Base-by-base conservation (phyloP, 1,284 basidiomycete genomes). In the Ustilago lituana region DNA sequence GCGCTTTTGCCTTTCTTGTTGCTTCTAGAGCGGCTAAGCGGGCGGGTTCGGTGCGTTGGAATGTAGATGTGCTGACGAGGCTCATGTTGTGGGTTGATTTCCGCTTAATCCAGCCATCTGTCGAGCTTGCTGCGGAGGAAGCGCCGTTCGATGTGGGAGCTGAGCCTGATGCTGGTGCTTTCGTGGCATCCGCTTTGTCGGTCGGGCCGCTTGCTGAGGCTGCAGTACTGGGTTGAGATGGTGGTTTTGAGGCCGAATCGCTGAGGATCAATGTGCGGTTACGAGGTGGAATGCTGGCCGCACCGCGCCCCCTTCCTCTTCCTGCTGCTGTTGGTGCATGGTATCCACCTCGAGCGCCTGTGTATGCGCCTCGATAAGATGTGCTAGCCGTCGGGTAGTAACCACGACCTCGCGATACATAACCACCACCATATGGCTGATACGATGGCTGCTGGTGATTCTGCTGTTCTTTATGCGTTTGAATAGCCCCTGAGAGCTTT, bases 401-500 rank as follows among this genome's bases (percentile, higher is more conserved):
- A 7, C 57, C 49, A 14, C 58, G 51, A 17, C 52, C 47, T 35
- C 65, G 31, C 20, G 52, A 19, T 29, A 57, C 39, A 20, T 57
- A 47, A n/a, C 35, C 22, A 2, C 31, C 31, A 5, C 41, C 20
- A 27, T 56, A 47, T 12, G 65, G 19, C n/a, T n/a, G 27, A n/a
- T 45, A 26, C 29, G 53, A 22, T 24, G 36, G 43, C 31, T 19
- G 56, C 11, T 51, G 37, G 26, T 52, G 38, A 29, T 29, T 6
- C 7, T 53, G 49, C 9, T 63, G 56, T 36, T 67, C 51, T 54
- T 59, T 72, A 35, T 68, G 74, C 27, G 54, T 58, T 19, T 75
- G 66, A 12, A 80, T 78, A 9, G 75, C 78, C n/a, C 78, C 78
- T 8, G 63, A 62, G 11, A 80, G 74, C 46, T 69, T 72, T 49